Evolutionary conservation across 1,139 yeast genomes (phyloP), one percentile per base, ranked within the genome.

Genomic region (Nakaseomyces delphensis): DNA sequence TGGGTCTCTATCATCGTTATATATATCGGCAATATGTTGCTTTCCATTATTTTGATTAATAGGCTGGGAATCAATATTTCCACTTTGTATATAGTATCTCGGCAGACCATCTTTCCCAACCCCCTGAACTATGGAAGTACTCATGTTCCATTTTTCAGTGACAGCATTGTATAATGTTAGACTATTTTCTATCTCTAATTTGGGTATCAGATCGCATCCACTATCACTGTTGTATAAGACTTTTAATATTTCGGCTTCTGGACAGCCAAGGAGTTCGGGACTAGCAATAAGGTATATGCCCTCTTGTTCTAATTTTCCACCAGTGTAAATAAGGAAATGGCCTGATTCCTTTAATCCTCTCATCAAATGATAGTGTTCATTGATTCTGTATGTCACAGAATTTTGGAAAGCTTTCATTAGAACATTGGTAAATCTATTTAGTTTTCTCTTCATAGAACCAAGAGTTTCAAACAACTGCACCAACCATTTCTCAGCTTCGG

Each of bases 391-490:
- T 16, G 79, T 79, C 23, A 81, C 70, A 0, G 93, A 74, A 57
- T 91, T 89, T 48, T 84, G 84, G 52, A 85, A 85, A 38, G 82
- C 78, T 42, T 79, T 72, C 7, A 83, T 75, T 19, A 87, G 67
- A 40, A 78, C 77, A 38, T 77, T 75, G 20, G 83, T 76, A 56
- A 89, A 85, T 54, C 96, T 77, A 18, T 85, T 76, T 45, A 89
- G 70, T 56, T 86, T 85, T 57, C 98, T 77, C 54, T 94, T 83
- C 44, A 85, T 70, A 43, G 86, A 83, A 30, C 96, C 89, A 50
- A 84, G 79, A 50, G 83, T 84, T 53, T 89, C 97, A 39, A 87
- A 77, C 0, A 91, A 76, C 3, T 84, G 74, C n/a, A 80, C 72
- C 48, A 80, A 78, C 95, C 95, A 85, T 43, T 86, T 71, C 19